These are phyloP conservation scores for Lagenaria siceraria DNA, from an alignment of 306 rosid species.

Conservation along the genomic window DNA sequence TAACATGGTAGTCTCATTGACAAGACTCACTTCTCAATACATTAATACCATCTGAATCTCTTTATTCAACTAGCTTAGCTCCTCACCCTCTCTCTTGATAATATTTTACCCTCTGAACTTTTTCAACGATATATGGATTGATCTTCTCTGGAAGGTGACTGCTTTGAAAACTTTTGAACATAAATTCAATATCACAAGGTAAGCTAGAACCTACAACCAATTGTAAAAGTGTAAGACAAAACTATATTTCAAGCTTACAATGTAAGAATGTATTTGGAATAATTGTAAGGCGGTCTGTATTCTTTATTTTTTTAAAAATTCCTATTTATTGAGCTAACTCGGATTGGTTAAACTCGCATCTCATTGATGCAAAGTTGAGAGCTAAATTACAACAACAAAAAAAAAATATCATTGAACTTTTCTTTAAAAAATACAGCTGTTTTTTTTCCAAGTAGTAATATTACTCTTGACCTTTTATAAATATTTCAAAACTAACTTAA, in stretches of 20 bases:
- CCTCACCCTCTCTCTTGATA: neutral
- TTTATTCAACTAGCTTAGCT: neutral
- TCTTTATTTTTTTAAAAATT: no score
- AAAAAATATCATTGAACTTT: no score
- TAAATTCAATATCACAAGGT: neutral
- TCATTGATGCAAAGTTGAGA: no score
- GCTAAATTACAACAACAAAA: no score
- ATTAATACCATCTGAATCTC: neutral
- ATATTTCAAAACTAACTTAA: no score
- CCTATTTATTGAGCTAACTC: neutral
- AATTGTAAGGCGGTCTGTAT: neutral
- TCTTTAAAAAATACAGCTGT: no score
- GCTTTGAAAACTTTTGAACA: neutral
- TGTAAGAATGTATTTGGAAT: neutral
- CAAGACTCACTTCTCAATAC: slow-evolving; percentile 11
- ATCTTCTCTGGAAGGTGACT: neutral
- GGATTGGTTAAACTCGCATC: no score
- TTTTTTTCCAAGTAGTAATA: no score
- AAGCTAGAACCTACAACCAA: neutral
- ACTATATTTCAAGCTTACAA: neutral
- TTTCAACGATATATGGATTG: neutral
- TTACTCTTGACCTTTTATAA: no score
- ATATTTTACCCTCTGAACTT: neutral
- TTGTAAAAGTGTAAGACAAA: neutral
- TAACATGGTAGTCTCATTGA: slow-evolving; percentile 14